These are phyloP conservation scores for Melampsora americana DNA, from an alignment of 1,284 basidiomycete species.

Conservation along the genomic window DNA sequence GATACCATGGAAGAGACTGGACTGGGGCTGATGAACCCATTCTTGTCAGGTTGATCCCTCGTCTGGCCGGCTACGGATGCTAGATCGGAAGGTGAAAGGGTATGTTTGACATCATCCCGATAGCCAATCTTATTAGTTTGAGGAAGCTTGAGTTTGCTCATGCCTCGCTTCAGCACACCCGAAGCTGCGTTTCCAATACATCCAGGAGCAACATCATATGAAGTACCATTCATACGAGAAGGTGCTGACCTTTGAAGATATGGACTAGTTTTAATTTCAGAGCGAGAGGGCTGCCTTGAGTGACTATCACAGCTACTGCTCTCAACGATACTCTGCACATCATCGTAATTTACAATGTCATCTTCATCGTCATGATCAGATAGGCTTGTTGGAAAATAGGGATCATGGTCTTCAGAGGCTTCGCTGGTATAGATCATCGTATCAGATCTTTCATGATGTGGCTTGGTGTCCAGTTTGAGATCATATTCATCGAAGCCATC, in stretches of 20 bases:
- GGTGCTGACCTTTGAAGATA: constrained; percentile 7
- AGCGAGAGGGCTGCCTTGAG: background rate
- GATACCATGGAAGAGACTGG: constrained; percentile 38
- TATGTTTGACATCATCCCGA: background rate
- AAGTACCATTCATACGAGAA: background rate
- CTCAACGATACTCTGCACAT: constrained; percentile 1
- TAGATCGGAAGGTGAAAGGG: background rate
- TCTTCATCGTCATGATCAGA: constrained; percentile 4
- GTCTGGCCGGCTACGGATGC: background rate
- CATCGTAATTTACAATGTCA: constrained; percentile 2
- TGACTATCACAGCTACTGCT: constrained; percentile 29
- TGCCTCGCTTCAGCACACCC: background rate
- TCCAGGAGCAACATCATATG: background rate
- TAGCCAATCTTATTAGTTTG: constrained; percentile 1
- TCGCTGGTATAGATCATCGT: background rate
- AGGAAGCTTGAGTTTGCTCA: constrained; percentile 2
- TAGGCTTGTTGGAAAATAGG: constrained; percentile 1
- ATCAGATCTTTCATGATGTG: background rate
- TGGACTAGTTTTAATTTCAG: background rate
- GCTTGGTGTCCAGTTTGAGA: background rate
- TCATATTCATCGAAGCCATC: background rate
- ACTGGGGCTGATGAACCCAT: constrained; percentile 18
- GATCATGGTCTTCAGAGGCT: constrained; percentile 13
- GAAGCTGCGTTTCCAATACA: constrained; percentile 19
- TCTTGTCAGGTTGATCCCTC: constrained; percentile 1